Evolutionary conservation across 2,329 filamentous ascomycete genomes (phyloP), one percentile per base, ranked within the genome.

Genomic region (Sclerotinia spermophila): DNA sequence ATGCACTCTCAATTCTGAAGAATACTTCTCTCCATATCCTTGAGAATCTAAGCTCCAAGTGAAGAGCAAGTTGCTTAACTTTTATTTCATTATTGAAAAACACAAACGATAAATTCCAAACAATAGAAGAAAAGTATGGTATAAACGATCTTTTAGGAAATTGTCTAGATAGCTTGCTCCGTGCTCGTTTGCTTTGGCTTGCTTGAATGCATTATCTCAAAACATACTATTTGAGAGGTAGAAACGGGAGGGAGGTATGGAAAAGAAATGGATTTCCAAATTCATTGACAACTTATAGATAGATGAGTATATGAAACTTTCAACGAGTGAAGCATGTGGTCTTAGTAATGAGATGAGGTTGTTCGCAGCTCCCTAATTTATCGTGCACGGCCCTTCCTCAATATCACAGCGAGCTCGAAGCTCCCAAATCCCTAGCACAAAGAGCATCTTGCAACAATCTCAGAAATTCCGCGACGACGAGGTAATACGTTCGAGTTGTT

Each of bases 401-500:
- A 71, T 53, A 15, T 71, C 69, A 40, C 69, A 67, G 40, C 69
- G 62, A 71, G 69, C 69, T 71, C 30, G 44, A 71, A 71, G 69
- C 69, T 71, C 69, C 30, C 69, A 68, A 66, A 69, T 38, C 27
- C 35, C 64, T 1, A 67, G 51, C 35, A 69, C 21, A 24, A 69
- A 65, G 59, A 27, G 40, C 17, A 21, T 33, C 67, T 40, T 64
- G 35, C 48, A 69, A 65, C 48, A 55, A 58, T 24, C 48, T 35
- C 35, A 45, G 59, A 42, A 42, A 65, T 38, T 33, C 33, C 27
- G 40, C 44, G 61, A 24, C 62, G 33, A 66, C 45, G 35, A 53
- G 15, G 10, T 42, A 42, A 40, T 42, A 8, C 33, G 21, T 24
- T 24, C n/a, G 35, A 24, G n/a, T 53, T 30, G 8, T 24, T 35